Base-by-base conservation (phyloP, 176 grass and related monocot genomes). In the Musa beccarii region DNA sequence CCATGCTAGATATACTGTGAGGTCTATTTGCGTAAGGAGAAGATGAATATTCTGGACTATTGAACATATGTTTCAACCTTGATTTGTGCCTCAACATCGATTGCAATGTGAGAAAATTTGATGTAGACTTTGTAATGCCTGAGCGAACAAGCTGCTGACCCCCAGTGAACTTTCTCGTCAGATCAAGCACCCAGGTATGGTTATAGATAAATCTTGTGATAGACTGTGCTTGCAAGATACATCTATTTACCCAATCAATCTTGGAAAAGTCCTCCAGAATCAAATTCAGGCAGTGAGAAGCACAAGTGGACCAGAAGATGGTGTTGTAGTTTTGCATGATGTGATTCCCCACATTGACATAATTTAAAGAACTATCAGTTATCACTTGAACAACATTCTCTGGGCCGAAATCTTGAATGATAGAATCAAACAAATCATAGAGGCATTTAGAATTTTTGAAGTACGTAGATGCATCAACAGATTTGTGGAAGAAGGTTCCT, bases 321-420 rank as follows among this genome's bases (percentile, higher is more conserved):
- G 75, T 80, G 72, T 64, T 89, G 74, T 97, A 97, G 71, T 87
- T 93, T 79, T 93, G 94, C 94, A 88, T 91, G 55, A 97, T 87
- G 59, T 89, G 86, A 70, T 87, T 90, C 49, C 85, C 84, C 17
- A 85, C 79, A 74, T 59, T 97, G 19, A 85, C 80, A 7, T 93
- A 97, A 79, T 89, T 89, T 72, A 93, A 86, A 71, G 88, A 83
- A 74, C 81, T 87, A 68, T 97, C 90, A 1, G 76, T 85, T 52
- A 91, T 91, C 68, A 97, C 84, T 82, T 97, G 94, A 54, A 97
- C 94, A 62, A 97, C 94, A 82, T 97, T 91, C 51, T 93, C 94
- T 56, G 81, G 88, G 24, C 94, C 94, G 82, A 93, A 85, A 69
- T 93, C 86, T 80, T 83, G 94, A 82, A 97, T 93, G 81, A 97